phyloP scores from a whole-genome alignment of 768 basidiomycete genomes.

The Mycena vulgaris region DNA sequence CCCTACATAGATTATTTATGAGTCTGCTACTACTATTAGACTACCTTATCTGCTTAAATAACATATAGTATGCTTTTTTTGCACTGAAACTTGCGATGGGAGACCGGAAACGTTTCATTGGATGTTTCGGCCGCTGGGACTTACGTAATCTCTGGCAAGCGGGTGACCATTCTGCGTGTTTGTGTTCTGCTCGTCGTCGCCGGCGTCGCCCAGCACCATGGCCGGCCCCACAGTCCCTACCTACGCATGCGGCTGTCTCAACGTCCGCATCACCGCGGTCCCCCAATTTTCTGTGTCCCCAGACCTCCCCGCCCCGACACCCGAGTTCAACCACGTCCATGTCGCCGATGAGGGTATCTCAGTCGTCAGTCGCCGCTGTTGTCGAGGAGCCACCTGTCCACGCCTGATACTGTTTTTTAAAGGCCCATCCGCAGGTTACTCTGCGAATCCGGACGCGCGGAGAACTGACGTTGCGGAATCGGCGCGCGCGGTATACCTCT shows the following conservation, averaged over 20 bases:
- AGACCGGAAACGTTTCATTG: not conserved
- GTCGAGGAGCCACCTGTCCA: constrained; percentile 18
- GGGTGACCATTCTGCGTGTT: not conserved
- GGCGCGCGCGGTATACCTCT: constrained; percentile 72
- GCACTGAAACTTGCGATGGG: too few species aligned
- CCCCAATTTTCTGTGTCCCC: constrained; percentile 51
- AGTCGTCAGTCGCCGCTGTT: constrained; percentile 63
- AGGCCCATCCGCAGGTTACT: constrained; percentile 82
- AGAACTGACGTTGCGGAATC: constrained; percentile 58
- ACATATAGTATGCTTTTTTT: not conserved
- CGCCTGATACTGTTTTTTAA: constrained; percentile 35
- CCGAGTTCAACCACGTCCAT: constrained; percentile 67
- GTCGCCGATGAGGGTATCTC: constrained; percentile 78
- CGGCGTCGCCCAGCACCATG: constrained; percentile 31
- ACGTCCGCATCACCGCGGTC: constrained; percentile 69
- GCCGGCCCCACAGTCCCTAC: constrained; percentile 39
- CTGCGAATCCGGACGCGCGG: constrained; percentile 71
- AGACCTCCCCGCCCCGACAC: constrained; percentile 41
- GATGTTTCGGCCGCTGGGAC: not conserved
- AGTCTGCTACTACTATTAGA: too few species aligned
- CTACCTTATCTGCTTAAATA: not conserved
- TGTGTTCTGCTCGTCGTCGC: not conserved
- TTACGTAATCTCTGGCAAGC: not conserved
- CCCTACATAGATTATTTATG: too few species aligned
- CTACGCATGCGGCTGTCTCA: constrained; percentile 81